Evolutionary conservation across 768 basidiomycete genomes (phyloP), one percentile per base, ranked within the genome.

Genomic region (Porpolomopsis calyptriformis): DNA sequence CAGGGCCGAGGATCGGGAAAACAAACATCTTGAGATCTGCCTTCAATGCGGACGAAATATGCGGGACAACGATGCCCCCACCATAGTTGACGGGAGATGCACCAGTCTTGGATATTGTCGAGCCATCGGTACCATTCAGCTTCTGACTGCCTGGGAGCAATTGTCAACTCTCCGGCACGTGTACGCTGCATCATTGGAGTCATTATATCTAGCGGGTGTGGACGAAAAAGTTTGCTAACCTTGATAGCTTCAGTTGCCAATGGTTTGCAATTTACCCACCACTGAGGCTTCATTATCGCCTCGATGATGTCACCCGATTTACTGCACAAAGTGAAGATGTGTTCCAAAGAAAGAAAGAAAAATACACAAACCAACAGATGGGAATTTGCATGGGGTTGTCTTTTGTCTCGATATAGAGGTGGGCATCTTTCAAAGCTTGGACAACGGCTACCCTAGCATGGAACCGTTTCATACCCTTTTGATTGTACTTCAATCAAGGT

Each of bases 361-460:
- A 29, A 37, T 5, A 6, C 6, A 60, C 77, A 47, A 29, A 80
- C 87, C 73, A 79, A 81, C 94, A 98, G 43, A 97, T 69, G 1
- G 94, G 94, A 34, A 99, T 88, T 56, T 83, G 83, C 96, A 99
- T 98, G 7, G 92, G 82, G 65, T 99, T 98, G 56, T 97, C 89
- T 63, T 91, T 93, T 11, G 82, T 82, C 61, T 93, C 93, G 33
- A 97, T 67, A 58, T 78, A 98, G 3, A 96, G 64, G 1, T 89
- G 93, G 18, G 76, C 69, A 46, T 88, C 86, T 63, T 92, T 85
- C 49, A 98, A 66, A 14, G 73, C 79, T 62, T 91, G 77, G 38
- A 97, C 74, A 37, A 98, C 83, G 42, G 76, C 82, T 37, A 77
- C 79, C 51, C 96, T 72, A 12, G 84, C 90, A 60, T 96, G 91